Base-by-base conservation (phyloP, 2,329 filamentous ascomycete genomes). In the Amauroascus verrucosus region DNA sequence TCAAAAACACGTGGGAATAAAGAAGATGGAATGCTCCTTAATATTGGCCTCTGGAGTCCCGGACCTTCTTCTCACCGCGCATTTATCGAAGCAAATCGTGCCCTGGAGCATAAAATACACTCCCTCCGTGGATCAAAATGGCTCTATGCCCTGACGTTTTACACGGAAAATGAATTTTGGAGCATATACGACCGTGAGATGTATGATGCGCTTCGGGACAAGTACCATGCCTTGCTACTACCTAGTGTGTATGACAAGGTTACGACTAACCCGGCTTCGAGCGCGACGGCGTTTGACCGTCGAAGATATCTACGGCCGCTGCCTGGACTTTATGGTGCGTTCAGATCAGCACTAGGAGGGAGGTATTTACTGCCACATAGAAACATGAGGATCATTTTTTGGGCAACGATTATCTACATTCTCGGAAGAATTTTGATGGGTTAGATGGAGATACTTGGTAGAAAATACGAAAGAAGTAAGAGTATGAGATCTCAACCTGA, bases 91-190 rank as follows among this genome's bases (percentile, higher is more conserved):
- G 79, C 80, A 60, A 94, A 94, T 68, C 78, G 84, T 30, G 76
- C 75, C 41, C 75, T 94, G 18, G 88, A 94, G 70, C 70, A 73
- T 18, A 84, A 85, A 63, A 78, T 90, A 3, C 73, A 74, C 46
- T 75, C 81, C 58, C 77, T 93, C 0, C 82, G 83, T 45, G 88
- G 88, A 1, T 80, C 85, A 73, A 94, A 94, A 72, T 93, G 87
- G 85, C 73, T 94, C 11, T 94, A 95, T 67, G 87, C 88, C 2
- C 85, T 91, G 63, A 85, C 86, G 0, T 94, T 89, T 71, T 93
- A 93, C 67, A 77, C 78, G n/a, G 78, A 85, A 55, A 63, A 69
- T 3, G 71, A 74, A 54, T 74, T 74, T 58, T 74, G 71, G 71
- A 51, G 58, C 5, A 68, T 70, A 45, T 73, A 72, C 56, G 66